phyloP scores from a whole-genome alignment of 2,329 filamentous ascomycete genomes.

The Amphichorda felina region DNA sequence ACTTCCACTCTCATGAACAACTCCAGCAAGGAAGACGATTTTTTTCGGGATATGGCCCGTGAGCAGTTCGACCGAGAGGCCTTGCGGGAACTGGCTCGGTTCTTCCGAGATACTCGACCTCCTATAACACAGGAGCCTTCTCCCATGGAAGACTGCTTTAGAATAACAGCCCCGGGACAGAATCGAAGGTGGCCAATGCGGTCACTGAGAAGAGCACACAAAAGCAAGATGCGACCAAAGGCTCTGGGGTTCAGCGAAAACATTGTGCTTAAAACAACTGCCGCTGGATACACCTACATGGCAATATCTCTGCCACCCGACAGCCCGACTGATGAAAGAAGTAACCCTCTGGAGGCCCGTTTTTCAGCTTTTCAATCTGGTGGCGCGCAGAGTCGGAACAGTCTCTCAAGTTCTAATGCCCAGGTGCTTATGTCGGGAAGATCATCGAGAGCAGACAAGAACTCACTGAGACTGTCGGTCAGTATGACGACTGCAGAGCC shows the following conservation, averaged over 20 bases:
- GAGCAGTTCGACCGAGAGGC: constrained; percentile 3
- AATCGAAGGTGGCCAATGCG: constrained; percentile 3
- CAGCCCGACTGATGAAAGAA: neutral
- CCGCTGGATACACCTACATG: constrained; percentile 3
- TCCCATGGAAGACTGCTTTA: constrained; percentile 1
- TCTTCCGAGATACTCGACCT: constrained; percentile 1
- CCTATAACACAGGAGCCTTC: neutral
- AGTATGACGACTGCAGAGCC: constrained; percentile 2
- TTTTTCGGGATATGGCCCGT: constrained; percentile 1
- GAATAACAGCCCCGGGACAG: neutral
- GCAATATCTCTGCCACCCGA: constrained; percentile 1
- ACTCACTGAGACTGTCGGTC: constrained; percentile 1
- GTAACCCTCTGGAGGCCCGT: constrained; percentile 1
- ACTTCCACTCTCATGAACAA: neutral
- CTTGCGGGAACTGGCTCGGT: constrained; percentile 2
- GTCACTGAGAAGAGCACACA: constrained; percentile 1
- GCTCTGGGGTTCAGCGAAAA: neutral
- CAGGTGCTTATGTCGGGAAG: neutral
- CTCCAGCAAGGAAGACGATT: neutral
- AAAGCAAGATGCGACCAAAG: neutral
- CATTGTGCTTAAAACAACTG: constrained; percentile 1
- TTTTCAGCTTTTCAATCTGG: constrained; percentile 1
- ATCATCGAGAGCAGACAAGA: neutral
- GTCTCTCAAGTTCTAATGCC: neutral
- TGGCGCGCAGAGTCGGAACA: neutral